phyloP scores from a whole-genome alignment of 352 stramenopile genomes.

The Globisporangium nagaii region DNA sequence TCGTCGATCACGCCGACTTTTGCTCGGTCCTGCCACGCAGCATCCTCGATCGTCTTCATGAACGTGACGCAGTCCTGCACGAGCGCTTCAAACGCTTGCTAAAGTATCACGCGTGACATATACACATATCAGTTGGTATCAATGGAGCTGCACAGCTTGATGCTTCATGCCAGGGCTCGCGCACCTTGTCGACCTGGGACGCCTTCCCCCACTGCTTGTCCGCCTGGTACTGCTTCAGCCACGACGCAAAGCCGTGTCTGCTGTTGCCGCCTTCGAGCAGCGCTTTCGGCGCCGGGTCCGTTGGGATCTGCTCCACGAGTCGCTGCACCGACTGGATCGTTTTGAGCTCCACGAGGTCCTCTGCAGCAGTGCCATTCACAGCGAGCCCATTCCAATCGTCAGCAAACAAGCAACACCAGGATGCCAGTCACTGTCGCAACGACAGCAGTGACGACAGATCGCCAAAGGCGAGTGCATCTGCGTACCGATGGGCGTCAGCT shows the following conservation, averaged over 20 bases:
- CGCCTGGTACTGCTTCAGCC: constrained; percentile 11
- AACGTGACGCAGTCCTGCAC: constrained; percentile 37
- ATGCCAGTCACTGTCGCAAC: neutral
- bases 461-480: neutral
- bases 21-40: constrained; percentile 25
- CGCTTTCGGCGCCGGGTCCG: neutral
- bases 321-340: constrained; percentile 51
- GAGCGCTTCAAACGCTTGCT: constrained; percentile 38
- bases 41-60: constrained; percentile 37
- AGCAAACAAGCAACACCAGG: neutral
- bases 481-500: constrained; percentile 30
- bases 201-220: constrained; percentile 7
- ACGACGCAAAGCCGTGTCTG: neutral
- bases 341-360: constrained; percentile 48
- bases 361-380: no score
- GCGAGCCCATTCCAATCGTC: neutral
- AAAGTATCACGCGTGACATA: neutral
- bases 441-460: neutral
- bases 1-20: constrained; percentile 37
- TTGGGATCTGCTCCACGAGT: constrained; percentile 34
- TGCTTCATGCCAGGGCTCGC: no score
- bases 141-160: no score
- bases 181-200: constrained; percentile 27
- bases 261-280: neutral
- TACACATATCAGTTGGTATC: neutral